phyloP scores from a whole-genome alignment of 805 yeast genomes.

The Barnettozyma pratensis region DNA sequence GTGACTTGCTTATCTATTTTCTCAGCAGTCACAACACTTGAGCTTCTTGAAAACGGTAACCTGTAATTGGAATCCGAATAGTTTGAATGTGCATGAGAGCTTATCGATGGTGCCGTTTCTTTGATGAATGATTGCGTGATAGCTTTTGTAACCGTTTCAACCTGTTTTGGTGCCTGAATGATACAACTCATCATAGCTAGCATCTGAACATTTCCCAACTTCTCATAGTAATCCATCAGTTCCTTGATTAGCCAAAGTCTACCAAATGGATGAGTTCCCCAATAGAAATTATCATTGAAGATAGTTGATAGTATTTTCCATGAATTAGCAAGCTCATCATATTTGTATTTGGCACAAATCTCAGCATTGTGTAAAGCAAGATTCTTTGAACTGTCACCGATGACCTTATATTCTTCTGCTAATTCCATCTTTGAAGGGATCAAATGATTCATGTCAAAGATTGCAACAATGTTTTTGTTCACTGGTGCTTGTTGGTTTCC shows the following conservation, averaged over 20 bases:
- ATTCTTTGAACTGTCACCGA: constrained; percentile 58
- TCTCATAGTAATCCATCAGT: constrained; percentile 60
- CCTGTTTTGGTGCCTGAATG: constrained; percentile 25
- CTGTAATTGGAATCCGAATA: constrained; percentile 21
- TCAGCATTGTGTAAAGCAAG: constrained; percentile 65
- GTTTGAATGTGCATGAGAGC: constrained; percentile 13
- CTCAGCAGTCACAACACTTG: constrained; percentile 18
- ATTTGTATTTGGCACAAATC: constrained; percentile 62
- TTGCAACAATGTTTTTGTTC: constrained; percentile 51
- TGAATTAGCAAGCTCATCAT: constrained; percentile 59
- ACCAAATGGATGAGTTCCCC: constrained; percentile 85
- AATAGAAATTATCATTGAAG: constrained; percentile 42
- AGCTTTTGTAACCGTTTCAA: not conserved
- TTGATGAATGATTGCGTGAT: not conserved
- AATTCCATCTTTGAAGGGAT: constrained; percentile 72
- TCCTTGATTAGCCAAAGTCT: constrained; percentile 57
- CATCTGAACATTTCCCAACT: constrained; percentile 73
- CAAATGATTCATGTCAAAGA: constrained; percentile 60
- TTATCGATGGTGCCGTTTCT: constrained; percentile 13
- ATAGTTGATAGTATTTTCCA: constrained; percentile 58
- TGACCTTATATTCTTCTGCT: constrained; percentile 60
- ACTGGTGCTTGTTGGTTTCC: constrained; percentile 5
- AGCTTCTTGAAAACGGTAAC: constrained; percentile 22
- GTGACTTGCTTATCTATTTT: constrained; percentile 15
- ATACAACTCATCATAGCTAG: constrained; percentile 82